Conservation (phyloP, 805 yeast species). For the Pichia nanzhaoensis region DNA sequence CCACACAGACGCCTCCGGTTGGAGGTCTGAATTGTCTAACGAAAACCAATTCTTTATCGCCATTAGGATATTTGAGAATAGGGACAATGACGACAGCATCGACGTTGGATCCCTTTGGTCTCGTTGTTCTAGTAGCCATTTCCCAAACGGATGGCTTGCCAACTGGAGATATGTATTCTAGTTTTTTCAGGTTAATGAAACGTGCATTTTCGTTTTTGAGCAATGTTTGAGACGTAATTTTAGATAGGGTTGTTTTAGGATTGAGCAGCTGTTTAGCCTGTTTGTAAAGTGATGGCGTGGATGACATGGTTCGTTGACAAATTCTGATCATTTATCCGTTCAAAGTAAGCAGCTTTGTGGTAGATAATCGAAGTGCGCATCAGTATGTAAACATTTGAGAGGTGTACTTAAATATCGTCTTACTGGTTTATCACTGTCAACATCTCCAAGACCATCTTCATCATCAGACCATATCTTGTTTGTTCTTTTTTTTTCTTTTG, state of each 20-base stretch:
- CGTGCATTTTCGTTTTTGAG: slow-evolving; percentile 41
- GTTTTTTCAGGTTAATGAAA: slow-evolving; percentile 62
- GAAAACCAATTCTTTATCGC: slow-evolving; percentile 46
- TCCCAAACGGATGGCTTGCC: slow-evolving; percentile 82
- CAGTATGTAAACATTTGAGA: no score
- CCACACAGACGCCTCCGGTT: slow-evolving; percentile 78
- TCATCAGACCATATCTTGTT: not conserved
- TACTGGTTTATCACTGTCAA: not conserved
- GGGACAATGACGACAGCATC: slow-evolving; percentile 95
- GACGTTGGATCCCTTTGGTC: slow-evolving; percentile 51
- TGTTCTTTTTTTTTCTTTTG: not conserved
- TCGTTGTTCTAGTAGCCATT: slow-evolving; percentile 74
- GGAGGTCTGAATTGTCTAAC: slow-evolving; percentile 96
- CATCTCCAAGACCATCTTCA: not conserved
- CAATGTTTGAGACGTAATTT: slow-evolving; percentile 26
- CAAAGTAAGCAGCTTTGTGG: no score
- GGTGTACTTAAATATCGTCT: no score
- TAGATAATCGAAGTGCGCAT: no score
- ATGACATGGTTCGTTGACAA: slow-evolving; percentile 11
- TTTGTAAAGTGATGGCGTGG: not conserved
- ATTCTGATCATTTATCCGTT: not conserved
- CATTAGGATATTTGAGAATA: slow-evolving; percentile 34
- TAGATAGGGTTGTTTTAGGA: slow-evolving; percentile 22
- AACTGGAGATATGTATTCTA: slow-evolving; percentile 65
- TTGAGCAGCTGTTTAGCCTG: slow-evolving; percentile 15